Evolutionary conservation across 2,329 filamentous ascomycete species (phyloP).

Genomic region (Westerdykella sp.): DNA sequence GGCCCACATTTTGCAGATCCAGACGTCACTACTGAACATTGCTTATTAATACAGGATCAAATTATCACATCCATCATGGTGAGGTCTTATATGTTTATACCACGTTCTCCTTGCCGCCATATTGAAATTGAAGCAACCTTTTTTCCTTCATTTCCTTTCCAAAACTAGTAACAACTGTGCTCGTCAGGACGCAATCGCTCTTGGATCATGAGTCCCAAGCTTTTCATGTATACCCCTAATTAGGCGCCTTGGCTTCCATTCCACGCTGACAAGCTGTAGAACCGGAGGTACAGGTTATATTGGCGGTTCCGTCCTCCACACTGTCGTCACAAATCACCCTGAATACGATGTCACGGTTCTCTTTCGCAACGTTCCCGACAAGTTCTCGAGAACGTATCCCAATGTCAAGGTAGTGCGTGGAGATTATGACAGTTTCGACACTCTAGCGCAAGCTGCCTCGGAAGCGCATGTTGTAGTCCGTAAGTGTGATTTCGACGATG

Average conservation of each 20-base stretch:
- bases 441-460: slow-evolving; percentile 42
- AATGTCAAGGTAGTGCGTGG: slow-evolving; percentile 45
- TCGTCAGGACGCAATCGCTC: no score
- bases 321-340: slow-evolving; percentile 41
- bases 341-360: slow-evolving; percentile 43
- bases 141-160: no score
- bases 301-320: slow-evolving; percentile 47
- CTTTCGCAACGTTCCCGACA: slow-evolving; percentile 36
- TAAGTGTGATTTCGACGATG: slow-evolving; percentile 4
- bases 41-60: no score
- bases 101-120: no score
- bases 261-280: slow-evolving; percentile 19
- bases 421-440: slow-evolving; percentile 40
- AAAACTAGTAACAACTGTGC: no score
- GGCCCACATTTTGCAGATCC: no score
- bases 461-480: slow-evolving; percentile 48
- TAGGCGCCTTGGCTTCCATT: background rate
- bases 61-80: no score
- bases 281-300: slow-evolving; percentile 51
- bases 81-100: no score
- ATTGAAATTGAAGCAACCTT: no score
- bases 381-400: slow-evolving; percentile 27
- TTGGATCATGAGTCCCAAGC: slow-evolving; percentile 22
- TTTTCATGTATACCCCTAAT: slow-evolving; percentile 22
- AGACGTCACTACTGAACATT: no score